Percentiles rank a stretch among this genome's conserved stretches.
phyloP scores from a whole-genome alignment of 441 rosid species.

The Omphalea diandra region DNA sequence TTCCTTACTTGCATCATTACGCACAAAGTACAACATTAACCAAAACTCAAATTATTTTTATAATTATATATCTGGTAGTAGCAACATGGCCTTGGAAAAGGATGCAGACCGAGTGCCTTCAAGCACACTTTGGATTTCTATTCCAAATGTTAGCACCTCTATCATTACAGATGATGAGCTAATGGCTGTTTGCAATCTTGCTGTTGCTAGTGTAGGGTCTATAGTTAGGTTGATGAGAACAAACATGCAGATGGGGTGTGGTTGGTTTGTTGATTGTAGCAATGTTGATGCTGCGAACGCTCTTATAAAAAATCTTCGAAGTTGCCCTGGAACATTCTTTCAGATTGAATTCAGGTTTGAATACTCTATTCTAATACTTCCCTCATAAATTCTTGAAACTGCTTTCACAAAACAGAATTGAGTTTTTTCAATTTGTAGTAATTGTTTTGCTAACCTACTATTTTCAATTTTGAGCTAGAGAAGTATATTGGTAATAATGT shows the following conservation, averaged over 20 bases:
- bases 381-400: background rate
- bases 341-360: slow-evolving; percentile 53
- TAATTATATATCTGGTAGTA: slow-evolving; percentile 25
- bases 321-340: slow-evolving; percentile 46
- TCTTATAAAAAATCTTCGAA: slow-evolving; percentile 40
- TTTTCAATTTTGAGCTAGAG: background rate
- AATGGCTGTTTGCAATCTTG: slow-evolving; percentile 44
- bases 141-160: slow-evolving; percentile 38
- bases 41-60: slow-evolving; percentile 29
- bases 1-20: slow-evolving; percentile 44
- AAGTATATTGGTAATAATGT: background rate
- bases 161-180: slow-evolving; percentile 46
- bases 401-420: background rate
- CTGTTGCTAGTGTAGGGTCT: slow-evolving; percentile 37
- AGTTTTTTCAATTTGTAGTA: background rate
- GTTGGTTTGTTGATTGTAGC: slow-evolving; percentile 55
- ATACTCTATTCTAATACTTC: slow-evolving; percentile 1
- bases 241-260: slow-evolving; percentile 38
- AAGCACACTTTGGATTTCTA: slow-evolving; percentile 42
- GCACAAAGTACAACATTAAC: slow-evolving; percentile 38
- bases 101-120: slow-evolving; percentile 40
- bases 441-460: background rate
- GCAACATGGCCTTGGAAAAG: slow-evolving; percentile 22
- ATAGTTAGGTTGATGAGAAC: slow-evolving; percentile 34
- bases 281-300: slow-evolving; percentile 39